These are phyloP conservation scores for Fusarium avenaceum DNA, from an alignment of 2,329 filamentous ascomycete species.

Conservation along the genomic window DNA sequence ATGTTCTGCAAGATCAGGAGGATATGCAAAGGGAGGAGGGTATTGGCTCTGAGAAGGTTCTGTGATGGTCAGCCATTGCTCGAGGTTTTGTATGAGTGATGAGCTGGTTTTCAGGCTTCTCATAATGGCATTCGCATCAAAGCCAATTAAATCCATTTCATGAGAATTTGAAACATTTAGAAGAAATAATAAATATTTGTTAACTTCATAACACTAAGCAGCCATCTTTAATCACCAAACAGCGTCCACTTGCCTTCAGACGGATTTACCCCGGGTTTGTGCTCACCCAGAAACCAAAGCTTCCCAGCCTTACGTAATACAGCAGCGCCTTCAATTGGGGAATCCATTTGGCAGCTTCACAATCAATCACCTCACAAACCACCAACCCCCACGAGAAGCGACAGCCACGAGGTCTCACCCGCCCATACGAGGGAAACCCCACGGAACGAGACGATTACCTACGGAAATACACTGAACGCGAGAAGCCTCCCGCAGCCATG, in stretches of 20 bases:
- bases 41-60: slow-evolving; percentile 4
- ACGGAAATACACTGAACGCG: slow-evolving; percentile 3
- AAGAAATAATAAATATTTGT: too few species aligned
- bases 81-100: too few species aligned
- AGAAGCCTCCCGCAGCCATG: slow-evolving; percentile 70
- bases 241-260: neutral
- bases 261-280: slow-evolving; percentile 19
- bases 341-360: slow-evolving; percentile 34
- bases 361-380: slow-evolving; percentile 50
- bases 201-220: too few species aligned
- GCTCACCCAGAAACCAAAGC: neutral
- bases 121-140: too few species aligned
- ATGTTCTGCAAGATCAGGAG: slow-evolving; percentile 27
- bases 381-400: slow-evolving; percentile 9
- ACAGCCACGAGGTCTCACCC: slow-evolving; percentile 22
- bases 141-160: too few species aligned
- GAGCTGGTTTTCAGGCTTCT: too few species aligned
- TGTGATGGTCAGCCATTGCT: neutral
- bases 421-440: slow-evolving; percentile 34
- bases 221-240: too few species aligned
- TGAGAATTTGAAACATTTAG: too few species aligned
- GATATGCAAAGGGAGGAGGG: neutral
- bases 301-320: slow-evolving; percentile 46
- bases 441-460: slow-evolving; percentile 17
- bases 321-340: slow-evolving; percentile 19